Conservation (phyloP, 768 basidiomycete species). For the Tremella fuciformis region DNA sequence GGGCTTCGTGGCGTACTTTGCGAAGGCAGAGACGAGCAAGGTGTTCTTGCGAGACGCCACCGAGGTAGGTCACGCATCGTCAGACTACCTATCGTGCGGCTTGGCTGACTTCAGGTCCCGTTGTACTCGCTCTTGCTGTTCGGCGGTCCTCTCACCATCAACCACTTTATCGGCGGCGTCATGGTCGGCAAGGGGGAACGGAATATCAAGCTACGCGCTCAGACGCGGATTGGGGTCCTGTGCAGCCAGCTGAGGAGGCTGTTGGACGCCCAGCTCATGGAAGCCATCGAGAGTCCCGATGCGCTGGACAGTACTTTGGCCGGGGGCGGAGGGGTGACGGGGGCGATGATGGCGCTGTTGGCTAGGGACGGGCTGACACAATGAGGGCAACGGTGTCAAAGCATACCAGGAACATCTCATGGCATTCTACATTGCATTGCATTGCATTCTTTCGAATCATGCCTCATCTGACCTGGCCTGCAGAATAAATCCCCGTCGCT, state of each 20-base stretch:
- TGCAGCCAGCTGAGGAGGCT: constrained; percentile 79
- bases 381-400: constrained; percentile 11
- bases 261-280: constrained; percentile 66
- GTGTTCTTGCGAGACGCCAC: constrained; percentile 82
- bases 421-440: too few species aligned
- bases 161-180: constrained; percentile 76
- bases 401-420: too few species aligned
- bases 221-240: constrained; percentile 86
- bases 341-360: constrained; percentile 54
- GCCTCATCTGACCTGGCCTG: too few species aligned
- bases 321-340: constrained; percentile 59
- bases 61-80: constrained; percentile 59
- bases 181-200: constrained; percentile 57
- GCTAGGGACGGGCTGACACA: constrained; percentile 50
- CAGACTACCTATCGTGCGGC: neutral
- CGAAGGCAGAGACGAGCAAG: constrained; percentile 73
- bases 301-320: constrained; percentile 58
- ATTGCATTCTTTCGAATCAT: too few species aligned
- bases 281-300: constrained; percentile 60
- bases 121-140: constrained; percentile 81
- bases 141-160: constrained; percentile 72
- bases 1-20: constrained; percentile 79
- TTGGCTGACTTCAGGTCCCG: constrained; percentile 61
- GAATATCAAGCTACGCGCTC: constrained; percentile 66
- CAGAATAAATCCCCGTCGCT: too few species aligned